Base-by-base conservation (phyloP, 2,329 filamentous ascomycete genomes). In the Aspergillus caelatus region DNA sequence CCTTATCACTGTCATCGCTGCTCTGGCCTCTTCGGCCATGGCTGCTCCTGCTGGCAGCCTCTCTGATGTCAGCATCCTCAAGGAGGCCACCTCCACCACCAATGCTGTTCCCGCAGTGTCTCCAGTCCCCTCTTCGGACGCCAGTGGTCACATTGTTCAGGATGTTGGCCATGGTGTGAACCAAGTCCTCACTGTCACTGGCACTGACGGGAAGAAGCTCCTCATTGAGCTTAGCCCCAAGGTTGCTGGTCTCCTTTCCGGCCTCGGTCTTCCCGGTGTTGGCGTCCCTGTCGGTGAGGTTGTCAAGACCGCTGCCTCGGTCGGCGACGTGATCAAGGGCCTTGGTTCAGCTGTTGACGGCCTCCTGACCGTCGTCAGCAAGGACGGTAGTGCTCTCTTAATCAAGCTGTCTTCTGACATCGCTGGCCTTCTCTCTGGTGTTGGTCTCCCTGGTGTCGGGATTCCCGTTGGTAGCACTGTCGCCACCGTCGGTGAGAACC, bases 221-320 rank as follows among this genome's bases (percentile, higher is more conserved):
- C 72, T 76, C 66, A 61, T 75, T 30, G 57, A 74, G 66, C 68
- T 76, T 60, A 71, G 69, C 65, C 74, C 74, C 21, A 70, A 74
- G 59, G 71, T 75, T 57, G 58, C 72, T 21, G 54, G 58, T 16
- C 72, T 75, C 41, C 64, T 76, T 61, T 63, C 68, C 34, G 68
- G 73, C 61, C 73, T 76, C 8, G 72, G 73, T 36, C 72, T 76
- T 39, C 54, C 61, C 36, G 69, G 48, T 32, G 67, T 74, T 36
- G 72, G 68, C 34, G 67, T 36, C 34, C 68, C 73, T 41, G 67
- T 74, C 30, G 74, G 74, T 50, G 62, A 64, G 21, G 60, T 76
- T 14, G 67, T 76, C 36, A 67, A 68, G 55, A 71, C 71, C 39
- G 74, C 72, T 59, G 64, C 62, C 62, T 58, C 57, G 53, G 67